Conservation (phyloP, 2,329 filamentous ascomycete species). For the Aureobasidium namibiae region DNA sequence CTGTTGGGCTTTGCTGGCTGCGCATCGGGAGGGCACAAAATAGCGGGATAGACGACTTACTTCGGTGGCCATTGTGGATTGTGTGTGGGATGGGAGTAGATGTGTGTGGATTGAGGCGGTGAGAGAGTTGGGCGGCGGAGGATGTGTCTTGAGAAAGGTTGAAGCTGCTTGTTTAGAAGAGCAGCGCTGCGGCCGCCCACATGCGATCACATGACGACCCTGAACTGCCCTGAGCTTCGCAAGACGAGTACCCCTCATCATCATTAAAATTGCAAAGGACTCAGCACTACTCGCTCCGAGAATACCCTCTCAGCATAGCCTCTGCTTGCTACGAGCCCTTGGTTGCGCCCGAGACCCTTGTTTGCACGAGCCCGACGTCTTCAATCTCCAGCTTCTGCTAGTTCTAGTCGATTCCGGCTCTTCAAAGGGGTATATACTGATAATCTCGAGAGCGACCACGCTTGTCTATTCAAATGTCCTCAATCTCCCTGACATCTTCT, state of each 20-base stretch:
- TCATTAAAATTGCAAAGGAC: background rate
- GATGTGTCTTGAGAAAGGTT: constrained; percentile 3
- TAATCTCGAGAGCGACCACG: background rate
- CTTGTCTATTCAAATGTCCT: constrained; percentile 1
- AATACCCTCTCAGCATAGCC: background rate
- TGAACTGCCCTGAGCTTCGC: background rate
- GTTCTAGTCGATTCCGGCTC: background rate
- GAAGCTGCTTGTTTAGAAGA: constrained; percentile 11
- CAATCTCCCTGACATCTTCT: background rate
- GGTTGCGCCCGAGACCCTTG: background rate
- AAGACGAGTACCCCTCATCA: background rate
- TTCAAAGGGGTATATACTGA: background rate
- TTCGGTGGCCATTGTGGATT: constrained; percentile 13
- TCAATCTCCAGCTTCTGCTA: background rate
- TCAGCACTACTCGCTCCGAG: too few species aligned
- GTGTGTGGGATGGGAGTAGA: background rate
- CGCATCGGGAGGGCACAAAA: background rate
- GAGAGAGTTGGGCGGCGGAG: background rate
- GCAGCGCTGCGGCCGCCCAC: background rate
- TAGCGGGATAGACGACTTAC: constrained; percentile 4
- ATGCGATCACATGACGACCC: background rate
- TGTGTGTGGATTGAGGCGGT: background rate
- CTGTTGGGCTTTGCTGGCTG: constrained; percentile 14
- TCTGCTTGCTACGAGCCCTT: background rate
- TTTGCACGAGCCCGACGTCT: background rate